Evolutionary conservation across 306 rosid species (phyloP).

Genomic region (Sicyos edulis): DNA sequence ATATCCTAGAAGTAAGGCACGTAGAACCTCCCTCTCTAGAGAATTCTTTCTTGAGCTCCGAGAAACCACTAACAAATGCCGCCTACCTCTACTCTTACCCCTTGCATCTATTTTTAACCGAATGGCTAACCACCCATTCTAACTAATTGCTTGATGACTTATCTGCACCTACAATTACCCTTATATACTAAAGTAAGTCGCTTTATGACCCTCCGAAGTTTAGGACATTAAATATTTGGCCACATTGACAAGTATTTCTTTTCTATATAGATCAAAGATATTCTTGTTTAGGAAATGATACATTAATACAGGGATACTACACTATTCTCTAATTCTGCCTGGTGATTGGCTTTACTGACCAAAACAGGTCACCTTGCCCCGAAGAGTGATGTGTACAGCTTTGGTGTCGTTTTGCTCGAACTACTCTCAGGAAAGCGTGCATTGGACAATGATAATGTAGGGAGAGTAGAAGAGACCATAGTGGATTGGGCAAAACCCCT

Average conservation of each 20-base stretch:
- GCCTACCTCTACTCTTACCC: too few species aligned
- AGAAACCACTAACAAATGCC: too few species aligned
- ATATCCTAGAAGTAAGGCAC: too few species aligned
- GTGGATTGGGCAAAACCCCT: constrained; percentile 87
- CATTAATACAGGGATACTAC: not conserved
- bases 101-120: too few species aligned
- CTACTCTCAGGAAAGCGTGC: constrained; percentile 67
- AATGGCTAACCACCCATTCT: too few species aligned
- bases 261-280: not conserved
- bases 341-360: constrained; percentile 6
- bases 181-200: too few species aligned
- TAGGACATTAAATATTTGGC: not conserved
- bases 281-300: not conserved
- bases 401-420: constrained; percentile 76
- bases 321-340: not conserved
- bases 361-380: constrained; percentile 75
- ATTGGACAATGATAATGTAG: constrained; percentile 40
- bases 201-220: not conserved
- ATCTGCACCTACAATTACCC: too few species aligned
- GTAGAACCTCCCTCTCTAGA: too few species aligned
- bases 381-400: constrained; percentile 86
- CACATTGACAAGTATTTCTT: not conserved
- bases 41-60: too few species aligned
- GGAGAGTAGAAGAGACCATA: constrained; percentile 51
- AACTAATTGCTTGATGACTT: too few species aligned